Evolutionary conservation across 352 stramenopile genomes (phyloP).

Genomic region (Phytopythium aichiense): DNA sequence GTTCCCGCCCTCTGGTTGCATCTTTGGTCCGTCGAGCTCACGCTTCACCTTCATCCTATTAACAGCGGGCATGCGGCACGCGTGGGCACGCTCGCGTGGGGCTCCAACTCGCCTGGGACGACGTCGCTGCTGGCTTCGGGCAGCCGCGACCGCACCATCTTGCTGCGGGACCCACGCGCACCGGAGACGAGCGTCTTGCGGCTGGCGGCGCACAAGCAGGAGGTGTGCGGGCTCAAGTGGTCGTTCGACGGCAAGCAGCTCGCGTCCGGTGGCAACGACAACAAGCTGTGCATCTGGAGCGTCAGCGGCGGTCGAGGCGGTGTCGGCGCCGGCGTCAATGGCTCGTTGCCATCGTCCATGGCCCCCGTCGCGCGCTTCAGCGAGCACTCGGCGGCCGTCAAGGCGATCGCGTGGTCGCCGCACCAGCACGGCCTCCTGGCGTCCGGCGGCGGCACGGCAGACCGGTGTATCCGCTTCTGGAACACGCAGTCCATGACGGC

Average conservation of each 20-base stretch:
- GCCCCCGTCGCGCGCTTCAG: slow-evolving; percentile 88
- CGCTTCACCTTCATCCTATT: slow-evolving; percentile 1
- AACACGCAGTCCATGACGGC: slow-evolving; percentile 91
- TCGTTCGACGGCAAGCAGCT: slow-evolving; percentile 92
- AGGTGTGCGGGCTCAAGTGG: slow-evolving; percentile 97
- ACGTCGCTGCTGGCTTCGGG: slow-evolving; percentile 86
- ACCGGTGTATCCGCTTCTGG: slow-evolving; percentile 97
- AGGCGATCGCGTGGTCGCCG: slow-evolving; percentile 97
- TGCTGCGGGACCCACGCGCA: slow-evolving; percentile 89
- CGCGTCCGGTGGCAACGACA: slow-evolving; percentile 96
- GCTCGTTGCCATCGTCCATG: slow-evolving; percentile 14
- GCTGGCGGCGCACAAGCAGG: slow-evolving; percentile 69
- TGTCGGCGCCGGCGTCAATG: background rate
- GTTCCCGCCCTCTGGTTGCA: slow-evolving; percentile 11
- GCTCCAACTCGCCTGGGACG: slow-evolving; percentile 26
- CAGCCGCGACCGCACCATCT: slow-evolving; percentile 93
- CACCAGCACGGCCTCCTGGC: slow-evolving; percentile 95
- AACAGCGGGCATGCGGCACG: slow-evolving; percentile 86
- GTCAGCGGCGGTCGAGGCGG: slow-evolving; percentile 34
- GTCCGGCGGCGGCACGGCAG: slow-evolving; percentile 94
- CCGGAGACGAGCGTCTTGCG: slow-evolving; percentile 50
- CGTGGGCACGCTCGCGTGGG: slow-evolving; percentile 94
- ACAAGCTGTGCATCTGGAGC: slow-evolving; percentile 98
- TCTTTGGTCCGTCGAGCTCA: background rate
- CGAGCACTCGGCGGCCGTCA: slow-evolving; percentile 96